Base-by-base conservation (phyloP, 1,284 basidiomycete species). In the Ustilago sp. region DNA sequence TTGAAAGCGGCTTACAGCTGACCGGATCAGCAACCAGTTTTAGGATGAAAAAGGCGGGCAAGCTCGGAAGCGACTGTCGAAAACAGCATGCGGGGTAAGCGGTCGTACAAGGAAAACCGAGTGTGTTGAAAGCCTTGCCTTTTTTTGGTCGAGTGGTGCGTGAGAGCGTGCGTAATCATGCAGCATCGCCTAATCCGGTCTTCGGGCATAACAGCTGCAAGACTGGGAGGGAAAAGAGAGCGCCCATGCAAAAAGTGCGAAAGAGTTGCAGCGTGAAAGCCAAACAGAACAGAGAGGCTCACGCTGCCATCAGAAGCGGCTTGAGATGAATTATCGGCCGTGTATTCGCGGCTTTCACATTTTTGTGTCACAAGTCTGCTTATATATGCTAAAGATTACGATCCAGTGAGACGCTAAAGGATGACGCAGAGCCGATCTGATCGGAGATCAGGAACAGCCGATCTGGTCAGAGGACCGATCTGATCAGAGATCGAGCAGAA, bases 141-240 rank as follows among this genome's bases (percentile, higher is more conserved):
- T 11, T n/a, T 15, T 36, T 32, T 35, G 59, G 11, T 39, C 3
- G 15, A 59, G 43, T 6, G 23, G 23, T 36, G 48, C 12, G 52
- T 41, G 60, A 28, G 60, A 55, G 53, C 47, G 60, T 45, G 41
- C 35, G 41, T 23, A 50, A 48, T 43, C 36, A 36, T 65, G 63
- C 63, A 65, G 63, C 63, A 53, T 59, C 47, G 61, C 61, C 67
- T 69, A 63, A 69, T 69, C 61, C 67, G 67, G 61, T 63, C 35
- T 35, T 57, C 65, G 48, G 28, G 59, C 65, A 39, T n/a, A 55
- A 31, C 12, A 28, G 17, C 52, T 0, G 23, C 3, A 28, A 51
- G 50, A 51, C 13, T 41, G 36, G 13, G 39, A 15, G 9, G n/a
- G 39, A 43, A 43, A 15, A 43, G 39, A n/a, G 31, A 12, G 31